Conservation (phyloP, 2,329 filamentous ascomycete species). For the Gaeumannomyces sp. region DNA sequence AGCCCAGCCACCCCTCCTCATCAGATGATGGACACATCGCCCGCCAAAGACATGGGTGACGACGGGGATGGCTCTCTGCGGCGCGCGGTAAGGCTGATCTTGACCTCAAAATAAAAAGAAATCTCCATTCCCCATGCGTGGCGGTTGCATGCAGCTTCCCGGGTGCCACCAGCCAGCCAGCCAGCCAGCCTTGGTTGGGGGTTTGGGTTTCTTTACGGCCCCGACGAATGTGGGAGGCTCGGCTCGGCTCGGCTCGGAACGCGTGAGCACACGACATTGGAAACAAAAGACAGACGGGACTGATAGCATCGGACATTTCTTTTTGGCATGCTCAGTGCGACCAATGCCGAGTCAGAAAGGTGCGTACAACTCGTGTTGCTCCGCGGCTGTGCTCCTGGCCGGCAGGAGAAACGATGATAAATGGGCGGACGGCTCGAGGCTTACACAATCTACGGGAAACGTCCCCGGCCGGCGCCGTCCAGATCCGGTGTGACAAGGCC, state of each 20-base stretch:
- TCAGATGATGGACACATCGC: background rate
- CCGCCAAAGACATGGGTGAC: background rate
- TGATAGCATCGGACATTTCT: background rate
- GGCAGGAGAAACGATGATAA: no score
- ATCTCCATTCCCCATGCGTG: background rate
- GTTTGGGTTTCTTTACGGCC: background rate
- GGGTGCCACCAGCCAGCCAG: no score
- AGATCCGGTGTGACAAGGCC: slow-evolving; percentile 56
- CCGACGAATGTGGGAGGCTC: background rate
- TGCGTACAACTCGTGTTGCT: slow-evolving; percentile 14
- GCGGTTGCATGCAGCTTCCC: no score
- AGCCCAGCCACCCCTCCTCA: no score
- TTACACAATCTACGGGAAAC: background rate
- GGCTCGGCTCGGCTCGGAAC: background rate
- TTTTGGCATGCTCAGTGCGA: slow-evolving; percentile 26
- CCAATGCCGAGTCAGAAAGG: slow-evolving; percentile 33
- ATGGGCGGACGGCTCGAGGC: no score
- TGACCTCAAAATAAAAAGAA: background rate
- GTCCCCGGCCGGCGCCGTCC: background rate
- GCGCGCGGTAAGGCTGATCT: slow-evolving; percentile 1
- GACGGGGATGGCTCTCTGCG: background rate
- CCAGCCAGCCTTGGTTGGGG: no score
- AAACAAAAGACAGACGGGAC: background rate
- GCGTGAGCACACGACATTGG: no score
- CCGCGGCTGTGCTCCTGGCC: background rate